Evolutionary conservation across 805 yeast species (phyloP).

Genomic region (Komagataella pseudopastoris): DNA sequence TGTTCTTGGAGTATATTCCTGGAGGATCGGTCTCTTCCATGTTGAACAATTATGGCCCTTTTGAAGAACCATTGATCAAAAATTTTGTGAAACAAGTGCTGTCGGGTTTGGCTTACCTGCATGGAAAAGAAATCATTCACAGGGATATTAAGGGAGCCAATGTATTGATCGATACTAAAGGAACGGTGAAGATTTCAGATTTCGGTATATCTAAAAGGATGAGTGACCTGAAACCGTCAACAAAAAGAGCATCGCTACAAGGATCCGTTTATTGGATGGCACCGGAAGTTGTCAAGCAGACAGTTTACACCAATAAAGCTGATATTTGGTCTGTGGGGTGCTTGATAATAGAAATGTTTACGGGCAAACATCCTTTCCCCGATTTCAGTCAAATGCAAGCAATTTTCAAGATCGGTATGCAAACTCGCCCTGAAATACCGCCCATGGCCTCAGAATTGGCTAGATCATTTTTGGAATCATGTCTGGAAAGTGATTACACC

Average conservation of each 20-base stretch:
- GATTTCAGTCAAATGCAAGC: conserved; percentile 95
- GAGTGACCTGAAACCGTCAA: conserved; percentile 13
- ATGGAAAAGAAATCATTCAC: conserved; percentile 44
- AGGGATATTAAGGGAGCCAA: conserved; percentile 57
- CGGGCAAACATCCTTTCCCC: conserved; percentile 95
- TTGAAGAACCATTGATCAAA: conserved; percentile 44
- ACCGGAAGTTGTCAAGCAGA: conserved; percentile 93
- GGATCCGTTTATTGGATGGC: conserved; percentile 99
- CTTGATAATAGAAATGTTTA: conserved; percentile 84
- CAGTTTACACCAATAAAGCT: conserved; percentile 81
- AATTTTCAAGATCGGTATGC: conserved; percentile 83
- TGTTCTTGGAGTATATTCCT: conserved; percentile 45
- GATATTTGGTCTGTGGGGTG: conserved; percentile 98
- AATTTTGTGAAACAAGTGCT: conserved; percentile 42
- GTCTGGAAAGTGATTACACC: conserved; percentile 66
- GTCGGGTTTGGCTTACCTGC: conserved; percentile 41
- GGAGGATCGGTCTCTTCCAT: conserved; percentile 37
- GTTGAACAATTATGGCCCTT: conserved; percentile 45
- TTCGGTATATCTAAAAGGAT: conserved; percentile 55
- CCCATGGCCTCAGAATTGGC: conserved; percentile 57
- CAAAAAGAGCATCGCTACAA: conserved; percentile 72
- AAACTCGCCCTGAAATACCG: conserved; percentile 71
- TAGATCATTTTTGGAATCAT: conserved; percentile 43
- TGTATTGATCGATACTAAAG: conserved; percentile 42
- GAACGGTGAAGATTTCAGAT: conserved; percentile 51